Base-by-base conservation (phyloP, 805 yeast genomes). In the Ogataea methanolica region DNA sequence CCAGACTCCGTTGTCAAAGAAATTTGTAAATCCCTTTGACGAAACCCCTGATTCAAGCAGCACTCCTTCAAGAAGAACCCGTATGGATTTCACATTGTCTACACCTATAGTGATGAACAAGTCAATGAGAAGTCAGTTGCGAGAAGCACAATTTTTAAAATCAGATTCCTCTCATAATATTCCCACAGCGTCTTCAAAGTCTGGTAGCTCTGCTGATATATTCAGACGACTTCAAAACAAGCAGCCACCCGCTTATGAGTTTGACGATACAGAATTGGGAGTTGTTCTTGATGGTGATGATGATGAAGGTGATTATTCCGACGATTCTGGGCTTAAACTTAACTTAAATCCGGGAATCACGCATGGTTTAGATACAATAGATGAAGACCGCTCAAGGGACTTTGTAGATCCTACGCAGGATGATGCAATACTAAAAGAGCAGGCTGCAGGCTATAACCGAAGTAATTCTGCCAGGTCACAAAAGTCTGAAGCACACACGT, bases 1-100 rank as follows among this genome's bases (percentile, higher is more conserved):
- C 2, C 62, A 60, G 36, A 54, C 63, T 2, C 63, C 67, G 4
- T 19, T 54, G 57, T 44, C 69, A 16, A 59, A 55, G 21, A 63
- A 62, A 33, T 55, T 70, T 17, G 57, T 52, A 26, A 63, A 73
- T 48, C 77, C 77, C 6, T 73, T 73, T 50, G 67, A 63, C 11
- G 62, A 54, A 3, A 57, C 67, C 2, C 66, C 65, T 1, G 57
- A 52, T 7, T 44, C 50, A n/a, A 49, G 48, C 43, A 15, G 8
- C 5, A 57, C 59, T 6, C 59, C 58, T 12, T 47, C 55, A 3
- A 49, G 26, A 26, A 33, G 26, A 5, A 15, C 36, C 19, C 16
- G 7, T 9, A 19, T 26, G 31, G 31, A 39, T 33, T 40, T 31
- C 17, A 22, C 46, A 36, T 16, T 37, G n/a, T 31, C 42, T 14